Base-by-base conservation (phyloP, 768 basidiomycete species). In the Goffeauzyma gilvescens region DNA sequence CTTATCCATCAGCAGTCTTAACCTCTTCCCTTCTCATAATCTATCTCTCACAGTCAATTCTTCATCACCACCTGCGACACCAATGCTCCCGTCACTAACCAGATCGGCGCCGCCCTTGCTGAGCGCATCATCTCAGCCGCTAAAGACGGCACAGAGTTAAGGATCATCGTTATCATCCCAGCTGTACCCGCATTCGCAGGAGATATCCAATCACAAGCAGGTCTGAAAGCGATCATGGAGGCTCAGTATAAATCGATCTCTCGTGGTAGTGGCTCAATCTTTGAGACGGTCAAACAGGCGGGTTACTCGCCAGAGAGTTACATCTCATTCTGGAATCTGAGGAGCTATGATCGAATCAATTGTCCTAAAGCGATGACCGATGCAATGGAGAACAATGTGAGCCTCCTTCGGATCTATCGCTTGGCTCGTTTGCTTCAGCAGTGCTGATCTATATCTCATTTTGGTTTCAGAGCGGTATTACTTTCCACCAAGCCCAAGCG, bases 151-250 rank as follows among this genome's bases (percentile, higher is more conserved):
- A 60, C 69, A 44, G 81, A 81, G 55, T 20, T 33, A 2, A 50
- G 86, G 81, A 81, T 93, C 40, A 68, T 90, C 38, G 73, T 96
- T 12, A 66, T 79, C 15, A 79, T 96, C 39, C 90, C 89, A 0
- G 87, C 90, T 58, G 71, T 93, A 2, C 89, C 89, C 12, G 87
- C 79, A 1, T 93, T 95, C 62, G 70, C 84, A 1, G 80, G 89
- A 2, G 75, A 85, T 58, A 70, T 93, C 14, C 59, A 80, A 76
- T 67, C 66, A 63, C 35, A 75, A 74, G 58, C 61, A 18, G 60
- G 58, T 4, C 40, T 64, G 27, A 62, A 62, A 44, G 80, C 67
- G 6, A 89, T 93, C 60, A 78, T 90, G 78, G 84, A 76, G 8
- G 86, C 77, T 21, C 60, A 57, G 35, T 66, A 63, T 30, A 45